Evolutionary conservation across 2,329 filamentous ascomycete genomes (phyloP), one percentile per base, ranked within the genome.

Genomic region (Talaromyces islandicus): DNA sequence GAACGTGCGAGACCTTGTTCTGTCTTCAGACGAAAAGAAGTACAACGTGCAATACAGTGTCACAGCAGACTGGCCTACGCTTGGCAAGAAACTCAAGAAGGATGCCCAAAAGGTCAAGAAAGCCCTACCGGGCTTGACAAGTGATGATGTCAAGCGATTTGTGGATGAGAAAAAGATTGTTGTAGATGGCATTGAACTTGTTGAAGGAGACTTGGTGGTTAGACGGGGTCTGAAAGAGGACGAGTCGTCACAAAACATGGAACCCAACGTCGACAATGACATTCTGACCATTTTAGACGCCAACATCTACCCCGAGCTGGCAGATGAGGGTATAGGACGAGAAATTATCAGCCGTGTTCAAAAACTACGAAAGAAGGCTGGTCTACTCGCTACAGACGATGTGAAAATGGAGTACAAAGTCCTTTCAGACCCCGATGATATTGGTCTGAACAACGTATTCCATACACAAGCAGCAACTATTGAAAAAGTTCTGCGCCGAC

Each of bases 11-110:
- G 90, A 96, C 63, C 80, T 97, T 29, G 80, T 96, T 11, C 82
- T 97, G 57, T 91, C 91, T 2, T 87, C 85, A 7, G 92, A 97
- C 64, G 94, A 97, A 77, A 88, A 86, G 59, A 90, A 89, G 73
- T 97, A 97, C 79, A 90, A 92, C 58, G 92, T 99, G 52, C 88
- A 94, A 71, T 96, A 97, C 78, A 91, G 89, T 63, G 91, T 93
- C 17, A 86, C 85, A 43, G 92, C 92, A 7, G 94, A 99, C 75
- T 97, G 94, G 89, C 92, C 94, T 14, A 89, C 90, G 2, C 83
- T 99, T 17, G 94, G 94, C 65, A 96, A 96, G 84, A 97, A 97
- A 80, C 83, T 97, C 67, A 96, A 96, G 83, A 97, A 96, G 77
- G 92, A 97, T 69, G 90, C 92, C 65, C 86, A 87, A 65, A 91